Percentiles rank a stretch among this genome's conserved stretches.
phyloP scores from a whole-genome alignment of 1,284 basidiomycete genomes.

The Spongiforma sp. region DNA sequence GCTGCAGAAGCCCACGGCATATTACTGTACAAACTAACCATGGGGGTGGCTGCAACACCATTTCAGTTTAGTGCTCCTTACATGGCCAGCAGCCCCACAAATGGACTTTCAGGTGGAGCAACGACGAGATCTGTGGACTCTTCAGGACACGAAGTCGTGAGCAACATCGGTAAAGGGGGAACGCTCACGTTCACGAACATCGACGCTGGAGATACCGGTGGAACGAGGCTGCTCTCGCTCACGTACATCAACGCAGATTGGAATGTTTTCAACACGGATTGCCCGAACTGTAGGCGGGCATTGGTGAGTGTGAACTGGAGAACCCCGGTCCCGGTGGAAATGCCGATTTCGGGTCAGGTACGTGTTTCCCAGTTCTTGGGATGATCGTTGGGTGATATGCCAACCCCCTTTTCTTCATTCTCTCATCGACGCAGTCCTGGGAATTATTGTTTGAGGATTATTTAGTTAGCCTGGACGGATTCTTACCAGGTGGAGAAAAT shows the following conservation, averaged over 20 bases:
- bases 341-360: constrained; percentile 18
- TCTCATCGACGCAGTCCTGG: constrained; percentile 5
- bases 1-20: constrained; percentile 5
- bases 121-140: background rate
- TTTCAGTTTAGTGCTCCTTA: too few relatives aligned
- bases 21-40: constrained; percentile 13
- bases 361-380: background rate
- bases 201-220: constrained; percentile 12
- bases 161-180: constrained; percentile 4
- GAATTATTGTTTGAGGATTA: constrained; percentile 8
- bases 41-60: background rate
- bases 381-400: background rate
- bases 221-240: constrained; percentile 8
- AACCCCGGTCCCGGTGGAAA: background rate
- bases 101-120: background rate
- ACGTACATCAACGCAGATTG: constrained; percentile 18
- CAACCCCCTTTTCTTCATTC: background rate
- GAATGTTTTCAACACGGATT: constrained; percentile 8
- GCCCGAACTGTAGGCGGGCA: constrained; percentile 14
- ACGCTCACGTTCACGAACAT: constrained; percentile 10
- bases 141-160: background rate
- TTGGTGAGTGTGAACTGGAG: constrained; percentile 10
- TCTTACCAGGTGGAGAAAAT: constrained; percentile 7
- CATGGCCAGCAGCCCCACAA: background rate
- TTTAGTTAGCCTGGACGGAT: constrained; percentile 11